Conservation (phyloP, 2,329 filamentous ascomycete genomes). For the Cadophora gregata region DNA sequence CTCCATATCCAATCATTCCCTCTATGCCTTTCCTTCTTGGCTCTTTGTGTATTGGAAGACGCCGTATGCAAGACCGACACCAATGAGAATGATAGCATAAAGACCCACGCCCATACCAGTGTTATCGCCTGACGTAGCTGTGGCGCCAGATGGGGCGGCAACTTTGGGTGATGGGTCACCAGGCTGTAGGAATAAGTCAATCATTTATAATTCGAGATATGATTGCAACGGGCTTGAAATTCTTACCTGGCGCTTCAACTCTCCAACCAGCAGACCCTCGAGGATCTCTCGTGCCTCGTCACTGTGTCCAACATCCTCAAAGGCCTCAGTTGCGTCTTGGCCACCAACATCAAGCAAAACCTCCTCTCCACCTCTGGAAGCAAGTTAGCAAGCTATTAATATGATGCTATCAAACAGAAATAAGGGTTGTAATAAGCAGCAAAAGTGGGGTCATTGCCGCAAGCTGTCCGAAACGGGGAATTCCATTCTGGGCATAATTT, state of each 20-base stretch:
- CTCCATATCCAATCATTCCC: slow-evolving; percentile 4
- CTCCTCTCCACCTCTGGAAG: slow-evolving; percentile 89
- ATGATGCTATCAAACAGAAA: neutral
- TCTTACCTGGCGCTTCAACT: slow-evolving; percentile 79
- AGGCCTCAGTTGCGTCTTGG: slow-evolving; percentile 96
- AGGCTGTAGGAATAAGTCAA: slow-evolving; percentile 54
- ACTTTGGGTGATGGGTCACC: slow-evolving; percentile 80
- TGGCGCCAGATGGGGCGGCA: slow-evolving; percentile 56
- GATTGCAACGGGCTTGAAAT: neutral
- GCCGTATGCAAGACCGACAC: slow-evolving; percentile 77
- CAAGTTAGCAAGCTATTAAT: slow-evolving; percentile 26
- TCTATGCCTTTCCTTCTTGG: slow-evolving; percentile 39
- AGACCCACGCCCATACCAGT: slow-evolving; percentile 74
- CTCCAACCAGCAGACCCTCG: slow-evolving; percentile 74
- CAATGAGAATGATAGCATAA: slow-evolving; percentile 81
- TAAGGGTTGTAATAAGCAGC: neutral
- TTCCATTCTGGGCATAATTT: neutral
- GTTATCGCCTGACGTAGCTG: slow-evolving; percentile 46
- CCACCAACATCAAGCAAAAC: slow-evolving; percentile 95
- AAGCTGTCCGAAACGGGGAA: neutral
- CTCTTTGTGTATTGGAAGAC: slow-evolving; percentile 83
- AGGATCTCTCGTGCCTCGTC: slow-evolving; percentile 98
- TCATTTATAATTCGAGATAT: slow-evolving; percentile 1
- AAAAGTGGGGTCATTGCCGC: slow-evolving; percentile 26
- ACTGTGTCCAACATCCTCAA: slow-evolving; percentile 98